Evolutionary conservation across 805 yeast genomes (phyloP).

Genomic region (Candida nemodendra): DNA sequence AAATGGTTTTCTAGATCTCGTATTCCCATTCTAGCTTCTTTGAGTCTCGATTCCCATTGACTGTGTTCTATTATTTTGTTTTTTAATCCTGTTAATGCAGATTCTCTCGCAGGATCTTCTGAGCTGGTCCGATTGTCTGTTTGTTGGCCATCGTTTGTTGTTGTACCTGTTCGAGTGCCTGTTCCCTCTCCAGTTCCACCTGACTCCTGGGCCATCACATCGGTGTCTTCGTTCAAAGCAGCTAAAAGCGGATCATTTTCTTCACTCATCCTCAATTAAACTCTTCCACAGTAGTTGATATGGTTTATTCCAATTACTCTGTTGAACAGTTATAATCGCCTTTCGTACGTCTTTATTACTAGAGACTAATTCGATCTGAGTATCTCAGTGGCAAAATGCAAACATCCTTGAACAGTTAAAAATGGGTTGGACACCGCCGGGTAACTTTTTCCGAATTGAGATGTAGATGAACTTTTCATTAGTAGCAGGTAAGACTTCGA

Average conservation of each 20-base stretch:
- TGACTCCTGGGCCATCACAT: constrained; percentile 3
- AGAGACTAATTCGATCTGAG: no score
- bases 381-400: neutral
- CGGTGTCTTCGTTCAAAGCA: constrained; percentile 48
- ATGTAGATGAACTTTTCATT: no score
- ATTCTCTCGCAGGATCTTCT: constrained; percentile 45
- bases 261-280: constrained; percentile 29
- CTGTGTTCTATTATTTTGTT: constrained; percentile 88
- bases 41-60: constrained; percentile 89
- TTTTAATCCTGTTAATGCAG: constrained; percentile 76
- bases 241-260: constrained; percentile 78
- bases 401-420: neutral
- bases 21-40: constrained; percentile 77
- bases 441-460: no score
- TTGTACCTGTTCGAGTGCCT: constrained; percentile 23
- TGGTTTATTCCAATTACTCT: no score
- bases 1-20: constrained; percentile 79
- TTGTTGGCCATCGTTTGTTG: constrained; percentile 20
- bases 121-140: constrained; percentile 31
- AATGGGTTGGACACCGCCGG: neutral
- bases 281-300: no score
- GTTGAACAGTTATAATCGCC: no score
- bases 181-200: constrained; percentile 7
- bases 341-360: no score
- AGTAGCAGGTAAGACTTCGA: no score